Evolutionary conservation across 2,329 filamentous ascomycete species (phyloP).

Genomic region (Fusarium buharicum): DNA sequence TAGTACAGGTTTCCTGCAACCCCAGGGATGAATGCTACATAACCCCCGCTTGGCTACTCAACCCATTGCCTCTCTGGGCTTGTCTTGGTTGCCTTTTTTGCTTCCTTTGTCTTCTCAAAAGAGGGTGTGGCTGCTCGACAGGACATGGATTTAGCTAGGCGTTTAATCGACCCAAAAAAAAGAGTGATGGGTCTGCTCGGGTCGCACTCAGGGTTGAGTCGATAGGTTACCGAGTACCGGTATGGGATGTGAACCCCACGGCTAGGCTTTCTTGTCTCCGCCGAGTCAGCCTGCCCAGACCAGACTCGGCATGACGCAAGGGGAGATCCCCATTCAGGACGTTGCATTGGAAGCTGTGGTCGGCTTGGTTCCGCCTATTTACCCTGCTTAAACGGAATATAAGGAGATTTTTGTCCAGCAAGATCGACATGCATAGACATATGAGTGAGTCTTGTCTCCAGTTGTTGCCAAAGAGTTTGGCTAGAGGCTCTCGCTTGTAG

Average conservation of each 20-base stretch:
- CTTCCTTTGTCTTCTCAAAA: conserved; percentile 28
- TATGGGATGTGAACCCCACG: conserved; percentile 37
- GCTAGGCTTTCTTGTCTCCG: conserved; percentile 42
- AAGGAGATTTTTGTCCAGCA: conserved; percentile 25
- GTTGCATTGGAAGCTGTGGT: conserved; percentile 22
- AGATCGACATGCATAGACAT: no score
- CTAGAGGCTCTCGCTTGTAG: conserved; percentile 14
- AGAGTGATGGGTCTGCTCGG: no score
- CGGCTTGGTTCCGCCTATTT: conserved; percentile 39
- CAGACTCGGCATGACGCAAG: conserved; percentile 42
- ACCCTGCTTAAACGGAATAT: conserved; percentile 21
- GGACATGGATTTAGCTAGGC: conserved; percentile 31
- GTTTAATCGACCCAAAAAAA: conserved; percentile 12
- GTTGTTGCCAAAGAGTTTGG: conserved; percentile 8
- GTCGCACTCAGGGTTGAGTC: conserved; percentile 7
- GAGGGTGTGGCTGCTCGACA: conserved; percentile 27
- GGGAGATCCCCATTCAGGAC: conserved; percentile 24
- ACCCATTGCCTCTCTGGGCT: conserved; percentile 34
- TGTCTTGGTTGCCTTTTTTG: conserved; percentile 33
- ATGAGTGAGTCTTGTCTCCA: no score
- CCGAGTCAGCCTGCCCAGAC: conserved; percentile 37
- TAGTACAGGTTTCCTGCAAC: conserved; percentile 31
- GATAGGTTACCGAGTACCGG: conserved; percentile 15
- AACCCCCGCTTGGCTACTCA: conserved; percentile 12
- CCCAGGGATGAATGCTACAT: conserved; percentile 21